phyloP scores from a whole-genome alignment of 1,284 basidiomycete species.

The Neotropicomus parvogracilis region DNA sequence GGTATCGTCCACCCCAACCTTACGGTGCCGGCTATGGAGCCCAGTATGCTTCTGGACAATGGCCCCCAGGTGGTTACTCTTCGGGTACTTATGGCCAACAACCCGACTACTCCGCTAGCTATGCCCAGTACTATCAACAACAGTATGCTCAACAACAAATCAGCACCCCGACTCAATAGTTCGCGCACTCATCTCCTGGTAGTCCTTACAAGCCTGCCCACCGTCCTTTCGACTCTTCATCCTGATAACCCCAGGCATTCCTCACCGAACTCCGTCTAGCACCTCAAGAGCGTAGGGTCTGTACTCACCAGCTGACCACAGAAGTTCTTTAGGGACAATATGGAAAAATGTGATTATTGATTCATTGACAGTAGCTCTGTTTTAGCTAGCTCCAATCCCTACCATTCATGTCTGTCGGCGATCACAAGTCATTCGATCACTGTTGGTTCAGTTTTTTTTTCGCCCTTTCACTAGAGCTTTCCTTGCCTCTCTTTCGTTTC shows the following conservation, averaged over 20 bases:
- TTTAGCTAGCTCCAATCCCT: conserved; percentile 23
- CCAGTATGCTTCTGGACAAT: conserved; percentile 38
- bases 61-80: conserved; percentile 46
- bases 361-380: conserved; percentile 29
- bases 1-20: conserved; percentile 51
- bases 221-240: conserved; percentile 14
- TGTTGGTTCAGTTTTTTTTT: conserved; percentile 13
- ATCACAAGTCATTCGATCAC: conserved; percentile 1
- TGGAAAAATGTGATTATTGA: conserved; percentile 30
- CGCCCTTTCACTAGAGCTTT: conserved; percentile 5
- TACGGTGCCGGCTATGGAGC: conserved; percentile 43
- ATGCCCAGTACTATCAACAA: conserved; percentile 78
- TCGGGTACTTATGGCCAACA: conserved; percentile 43
- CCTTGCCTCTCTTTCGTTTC: conserved; percentile 13
- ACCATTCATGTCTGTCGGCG: conserved; percentile 10
- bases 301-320: conserved; percentile 38
- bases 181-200: conserved; percentile 20
- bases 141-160: conserved; percentile 73
- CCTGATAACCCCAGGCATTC: conserved; percentile 15
- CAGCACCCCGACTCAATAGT: conserved; percentile 47
- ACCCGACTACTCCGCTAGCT: conserved; percentile 67
- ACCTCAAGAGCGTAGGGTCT: conserved; percentile 27
- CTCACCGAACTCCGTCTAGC: conserved; percentile 27
- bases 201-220: conserved; percentile 24
- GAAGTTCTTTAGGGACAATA: conserved; percentile 35